Conservation (phyloP, 495 filamentous ascomycete genomes). For the Penicillium waksmanii region DNA sequence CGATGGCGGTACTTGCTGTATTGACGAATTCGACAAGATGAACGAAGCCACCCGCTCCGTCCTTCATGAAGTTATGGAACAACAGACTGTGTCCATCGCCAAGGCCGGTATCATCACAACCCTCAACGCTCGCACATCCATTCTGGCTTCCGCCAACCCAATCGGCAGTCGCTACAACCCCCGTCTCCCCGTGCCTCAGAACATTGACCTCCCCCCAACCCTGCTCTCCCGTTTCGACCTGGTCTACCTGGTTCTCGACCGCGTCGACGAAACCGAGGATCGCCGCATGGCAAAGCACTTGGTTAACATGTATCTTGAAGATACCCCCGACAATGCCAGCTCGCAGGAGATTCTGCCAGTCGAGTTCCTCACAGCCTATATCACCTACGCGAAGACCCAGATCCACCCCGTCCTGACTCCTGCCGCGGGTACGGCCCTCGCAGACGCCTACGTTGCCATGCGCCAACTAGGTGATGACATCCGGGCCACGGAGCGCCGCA, state of each 20-base stretch:
- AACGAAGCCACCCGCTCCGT: conserved; percentile 93
- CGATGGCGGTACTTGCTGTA: conserved; percentile 96
- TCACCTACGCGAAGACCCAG: conserved; percentile 91
- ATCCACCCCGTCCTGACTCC: conserved; percentile 79
- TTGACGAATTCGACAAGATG: conserved; percentile 99
- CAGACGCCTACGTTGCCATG: conserved; percentile 91
- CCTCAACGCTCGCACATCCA: conserved; percentile 90
- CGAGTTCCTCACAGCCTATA: conserved; percentile 94
- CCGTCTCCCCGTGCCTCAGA: conserved; percentile 92
- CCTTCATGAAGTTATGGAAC: conserved; percentile 99
- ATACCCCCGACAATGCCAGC: conserved; percentile 84
- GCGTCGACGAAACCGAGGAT: conserved; percentile 85
- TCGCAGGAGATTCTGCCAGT: conserved; percentile 78
- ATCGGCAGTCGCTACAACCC: conserved; percentile 98
- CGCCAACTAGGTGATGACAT: conserved; percentile 95
- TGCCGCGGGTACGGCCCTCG: conserved; percentile 77
- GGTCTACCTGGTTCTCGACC: conserved; percentile 94
- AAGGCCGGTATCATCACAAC: conserved; percentile 99
- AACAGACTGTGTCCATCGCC: conserved; percentile 97
- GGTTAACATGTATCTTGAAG: conserved; percentile 96
- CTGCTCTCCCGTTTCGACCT: conserved; percentile 94
- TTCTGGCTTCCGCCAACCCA: conserved; percentile 95
- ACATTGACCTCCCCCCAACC: conserved; percentile 96
- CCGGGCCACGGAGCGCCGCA: conserved; percentile 88
- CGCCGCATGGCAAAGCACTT: conserved; percentile 88